Base-by-base conservation (phyloP, 2,329 filamentous ascomycete genomes). In the Penicillium psychrosexuale region DNA sequence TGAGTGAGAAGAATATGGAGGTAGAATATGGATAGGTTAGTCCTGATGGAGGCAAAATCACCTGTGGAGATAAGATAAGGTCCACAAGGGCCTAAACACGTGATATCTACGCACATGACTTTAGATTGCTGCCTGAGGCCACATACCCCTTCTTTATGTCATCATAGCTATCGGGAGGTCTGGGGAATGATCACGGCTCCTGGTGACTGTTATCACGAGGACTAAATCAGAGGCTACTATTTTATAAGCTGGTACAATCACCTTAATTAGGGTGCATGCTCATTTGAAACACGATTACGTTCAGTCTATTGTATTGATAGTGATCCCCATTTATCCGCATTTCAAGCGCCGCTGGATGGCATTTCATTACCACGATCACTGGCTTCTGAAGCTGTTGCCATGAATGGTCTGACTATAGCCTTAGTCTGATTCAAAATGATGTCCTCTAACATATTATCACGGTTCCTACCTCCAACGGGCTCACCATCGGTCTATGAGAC, bases 401-500 rank as follows among this genome's bases (percentile, higher is more conserved):
- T 62, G 55, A 57, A 19, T 34, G 30, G 44, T 30, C 40, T 50
- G 46, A 30, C 33, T 17, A 51, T 53, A 38, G 51, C 33, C 33
- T 44, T 22, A 43, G 47, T 53, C 44, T 46, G 51, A 56, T 56
- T 34, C 57, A 72, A 63, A 48, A 75, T 73, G 72, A 75, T 75
- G 72, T 68, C 71, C 57, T 76, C 73, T 30, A 76, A 75, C 59
- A 63, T 75, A 44, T 59, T 76, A 31, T 75, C 74, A 15, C 72
- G 74, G 7, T 70, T 76, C 37, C 72, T 82, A 24, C 79, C 79
- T 39, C 75, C 78, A n/a, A 74, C 75, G 40, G 76, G 78, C 59
- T 78, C 77, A 9, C 74, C 70, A 17, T 79, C 78, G 27, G 75
- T 80, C 56, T 77, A 76, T 64, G 77, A 78, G 69, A 76, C 72